phyloP scores from a whole-genome alignment of 1,284 basidiomycete species.

The Apiotrichum gamsii region DNA sequence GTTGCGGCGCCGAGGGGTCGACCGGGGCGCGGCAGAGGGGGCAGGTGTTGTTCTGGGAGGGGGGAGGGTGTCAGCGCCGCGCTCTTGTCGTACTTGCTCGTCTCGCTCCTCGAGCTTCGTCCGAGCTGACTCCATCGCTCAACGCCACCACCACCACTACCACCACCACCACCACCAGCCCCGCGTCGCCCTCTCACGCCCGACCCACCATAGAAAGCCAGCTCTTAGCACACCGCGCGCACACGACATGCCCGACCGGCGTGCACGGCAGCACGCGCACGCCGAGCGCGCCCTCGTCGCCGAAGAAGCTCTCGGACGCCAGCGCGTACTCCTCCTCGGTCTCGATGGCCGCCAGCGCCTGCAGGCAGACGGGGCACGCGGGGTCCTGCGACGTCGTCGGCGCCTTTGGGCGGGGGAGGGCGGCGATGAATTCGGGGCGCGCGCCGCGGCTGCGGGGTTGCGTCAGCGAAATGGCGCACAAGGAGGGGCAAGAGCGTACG shows the following conservation, averaged over 20 bases:
- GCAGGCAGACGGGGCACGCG: conserved; percentile 20
- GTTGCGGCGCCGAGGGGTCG: conserved; percentile 7
- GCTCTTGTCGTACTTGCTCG: too few relatives aligned
- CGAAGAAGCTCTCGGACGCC: conserved; percentile 16
- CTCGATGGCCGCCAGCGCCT: conserved; percentile 12
- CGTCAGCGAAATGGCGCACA: too few relatives aligned
- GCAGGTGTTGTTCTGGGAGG: conserved; percentile 21
- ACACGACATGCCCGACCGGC: conserved; percentile 16
- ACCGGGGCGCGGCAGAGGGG: conserved; percentile 18
- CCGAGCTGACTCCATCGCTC: not conserved
- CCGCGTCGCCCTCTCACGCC: too few relatives aligned
- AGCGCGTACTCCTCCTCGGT: conserved; percentile 26
- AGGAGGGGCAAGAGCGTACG: too few relatives aligned
- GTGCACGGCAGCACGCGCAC: conserved; percentile 16
- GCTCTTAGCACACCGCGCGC: conserved; percentile 14
- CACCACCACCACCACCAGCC: not conserved
- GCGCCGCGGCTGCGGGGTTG: conserved; percentile 10
- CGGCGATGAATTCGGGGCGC: conserved; percentile 11
- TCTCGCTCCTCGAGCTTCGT: too few relatives aligned
- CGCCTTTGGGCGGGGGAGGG: conserved; percentile 8
- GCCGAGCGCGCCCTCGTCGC: conserved; percentile 13
- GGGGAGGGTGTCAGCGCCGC: too few relatives aligned
- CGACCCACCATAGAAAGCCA: conserved; percentile 19
- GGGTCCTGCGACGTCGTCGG: not conserved
- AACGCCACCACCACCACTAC: not conserved